phyloP scores from a whole-genome alignment of 2,329 filamentous ascomycete species.

The Cytospora mali region DNA sequence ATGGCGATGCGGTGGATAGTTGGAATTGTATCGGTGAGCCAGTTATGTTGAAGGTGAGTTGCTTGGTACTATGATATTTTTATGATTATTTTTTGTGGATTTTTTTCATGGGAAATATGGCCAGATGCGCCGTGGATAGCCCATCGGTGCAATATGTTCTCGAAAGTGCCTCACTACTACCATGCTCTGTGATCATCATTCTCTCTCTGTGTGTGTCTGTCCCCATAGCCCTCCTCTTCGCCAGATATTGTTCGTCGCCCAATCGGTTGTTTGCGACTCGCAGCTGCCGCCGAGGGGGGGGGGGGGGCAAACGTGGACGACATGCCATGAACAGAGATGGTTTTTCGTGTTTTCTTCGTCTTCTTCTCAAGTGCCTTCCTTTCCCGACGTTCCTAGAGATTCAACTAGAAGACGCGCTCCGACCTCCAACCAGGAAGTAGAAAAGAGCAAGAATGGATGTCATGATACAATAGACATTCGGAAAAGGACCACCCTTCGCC shows the following conservation, averaged over 20 bases:
- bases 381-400: not conserved
- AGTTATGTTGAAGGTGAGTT: not conserved
- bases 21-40: not conserved
- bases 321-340: not conserved
- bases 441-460: not conserved
- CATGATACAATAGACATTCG: not conserved
- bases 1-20: too few relatives aligned
- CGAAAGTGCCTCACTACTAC: not conserved
- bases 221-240: not conserved
- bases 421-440: not conserved
- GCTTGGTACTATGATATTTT: not conserved
- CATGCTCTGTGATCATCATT: not conserved
- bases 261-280: not conserved
- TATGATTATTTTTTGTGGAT: not conserved
- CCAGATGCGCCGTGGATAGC: not conserved
- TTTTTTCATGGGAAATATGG: not conserved
- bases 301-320: too few relatives aligned
- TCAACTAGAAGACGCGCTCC: not conserved
- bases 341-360: too few relatives aligned
- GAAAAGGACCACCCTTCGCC: not conserved
- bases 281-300: not conserved
- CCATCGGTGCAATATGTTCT: not conserved
- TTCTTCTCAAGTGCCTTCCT: not conserved
- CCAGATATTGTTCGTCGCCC: not conserved
- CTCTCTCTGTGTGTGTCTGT: not conserved